Conservation (phyloP, 805 yeast genomes). For the Starmera amethionina region DNA sequence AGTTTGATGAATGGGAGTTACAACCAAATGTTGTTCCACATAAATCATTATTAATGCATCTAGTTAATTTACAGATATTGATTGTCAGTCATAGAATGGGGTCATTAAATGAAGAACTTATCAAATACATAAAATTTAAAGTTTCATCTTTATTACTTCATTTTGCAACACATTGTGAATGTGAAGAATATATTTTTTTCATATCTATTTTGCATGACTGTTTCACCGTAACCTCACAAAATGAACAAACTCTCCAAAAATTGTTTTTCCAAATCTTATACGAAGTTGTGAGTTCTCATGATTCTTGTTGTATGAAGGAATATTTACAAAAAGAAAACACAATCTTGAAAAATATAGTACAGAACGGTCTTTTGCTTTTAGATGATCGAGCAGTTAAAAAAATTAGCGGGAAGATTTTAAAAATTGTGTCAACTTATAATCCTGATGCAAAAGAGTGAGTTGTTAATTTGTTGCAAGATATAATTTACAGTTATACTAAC, state of each 20-base stretch:
- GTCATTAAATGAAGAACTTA: no score
- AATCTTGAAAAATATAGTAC: constrained; percentile 22
- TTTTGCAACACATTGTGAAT: neutral
- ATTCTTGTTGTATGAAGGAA: constrained; percentile 26
- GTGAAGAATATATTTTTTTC: neutral
- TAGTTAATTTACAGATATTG: neutral
- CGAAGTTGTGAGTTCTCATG: constrained; percentile 19
- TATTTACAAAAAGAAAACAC: constrained; percentile 17
- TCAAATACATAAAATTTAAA: no score
- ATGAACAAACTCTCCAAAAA: constrained; percentile 7
- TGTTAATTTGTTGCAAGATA: no score
- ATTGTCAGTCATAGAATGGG: neutral
- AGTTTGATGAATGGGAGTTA: constrained; percentile 24
- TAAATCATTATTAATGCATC: constrained; percentile 19
- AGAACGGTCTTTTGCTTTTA: constrained; percentile 24
- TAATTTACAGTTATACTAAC: no score
- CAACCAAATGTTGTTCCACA: constrained; percentile 22
- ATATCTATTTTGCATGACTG: neutral
- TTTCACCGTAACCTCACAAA: neutral
- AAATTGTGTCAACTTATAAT: constrained; percentile 8
- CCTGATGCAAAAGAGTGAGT: constrained; percentile 9
- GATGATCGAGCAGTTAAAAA: constrained; percentile 16
- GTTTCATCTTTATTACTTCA: no score
- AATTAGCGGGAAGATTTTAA: constrained; percentile 18
- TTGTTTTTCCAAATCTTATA: constrained; percentile 18